These are phyloP conservation scores for Epichloe festucae DNA, from an alignment of 2,329 filamentous ascomycete genomes.

Conservation along the genomic window DNA sequence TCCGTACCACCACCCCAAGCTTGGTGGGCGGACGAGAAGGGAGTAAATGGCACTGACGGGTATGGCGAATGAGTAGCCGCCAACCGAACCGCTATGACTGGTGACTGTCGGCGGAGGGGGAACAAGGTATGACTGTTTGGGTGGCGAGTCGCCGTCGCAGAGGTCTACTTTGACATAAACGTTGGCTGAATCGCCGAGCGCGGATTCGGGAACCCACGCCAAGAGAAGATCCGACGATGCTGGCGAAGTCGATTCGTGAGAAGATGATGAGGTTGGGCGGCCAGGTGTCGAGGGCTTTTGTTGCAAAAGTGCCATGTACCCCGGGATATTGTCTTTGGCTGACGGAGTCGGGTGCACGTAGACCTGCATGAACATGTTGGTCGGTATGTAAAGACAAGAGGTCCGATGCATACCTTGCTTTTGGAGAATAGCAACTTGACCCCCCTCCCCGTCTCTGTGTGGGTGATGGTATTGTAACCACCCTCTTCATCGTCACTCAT, in stretches of 20 bases:
- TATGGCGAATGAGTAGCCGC: slow-evolving; percentile 82
- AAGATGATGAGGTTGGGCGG: slow-evolving; percentile 23
- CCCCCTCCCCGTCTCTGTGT: slow-evolving; percentile 61
- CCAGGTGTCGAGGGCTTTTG: slow-evolving; percentile 51
- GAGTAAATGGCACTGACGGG: slow-evolving; percentile 86
- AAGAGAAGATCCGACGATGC: slow-evolving; percentile 65
- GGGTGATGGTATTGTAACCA: slow-evolving; percentile 87
- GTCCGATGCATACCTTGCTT: slow-evolving; percentile 60
- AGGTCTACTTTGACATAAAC: slow-evolving; percentile 95
- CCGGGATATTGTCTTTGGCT: slow-evolving; percentile 87
- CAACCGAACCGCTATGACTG: slow-evolving; percentile 54
- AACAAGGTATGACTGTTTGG: slow-evolving; percentile 79
- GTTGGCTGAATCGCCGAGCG: slow-evolving; percentile 71
- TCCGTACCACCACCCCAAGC: slow-evolving; percentile 96
- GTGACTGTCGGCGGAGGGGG: slow-evolving; percentile 82
- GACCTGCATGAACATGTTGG: slow-evolving; percentile 41
- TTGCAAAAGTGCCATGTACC: slow-evolving; percentile 85
- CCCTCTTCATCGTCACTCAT: slow-evolving; percentile 93
- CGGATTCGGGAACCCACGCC: slow-evolving; percentile 85
- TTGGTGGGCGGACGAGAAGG: slow-evolving; percentile 78
- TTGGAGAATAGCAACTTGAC: slow-evolving; percentile 94
- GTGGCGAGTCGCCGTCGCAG: slow-evolving; percentile 65
- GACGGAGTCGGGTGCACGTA: slow-evolving; percentile 92
- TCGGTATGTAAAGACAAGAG: not conserved
- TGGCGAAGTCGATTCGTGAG: slow-evolving; percentile 26